A percentile compares a stretch with the other conserved stretches of the same genome.
Conservation (phyloP, 2,329 filamentous ascomycete species). For the Tympanopsis confertula region DNA sequence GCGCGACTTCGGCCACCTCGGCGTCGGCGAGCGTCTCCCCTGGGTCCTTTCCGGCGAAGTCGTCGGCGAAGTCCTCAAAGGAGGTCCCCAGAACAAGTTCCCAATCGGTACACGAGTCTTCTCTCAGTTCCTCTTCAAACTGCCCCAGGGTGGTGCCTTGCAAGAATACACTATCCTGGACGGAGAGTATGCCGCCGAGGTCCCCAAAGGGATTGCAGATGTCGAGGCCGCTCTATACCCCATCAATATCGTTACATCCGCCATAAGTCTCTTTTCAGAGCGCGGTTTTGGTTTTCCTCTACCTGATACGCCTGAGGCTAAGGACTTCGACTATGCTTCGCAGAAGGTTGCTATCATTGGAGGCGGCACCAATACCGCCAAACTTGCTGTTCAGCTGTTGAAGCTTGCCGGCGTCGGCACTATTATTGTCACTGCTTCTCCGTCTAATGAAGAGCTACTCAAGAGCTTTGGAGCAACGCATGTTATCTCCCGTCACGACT, state of each 20-base stretch:
- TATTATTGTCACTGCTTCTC: not conserved
- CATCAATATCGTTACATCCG: not conserved
- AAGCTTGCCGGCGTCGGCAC: not conserved
- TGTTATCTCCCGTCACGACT: not conserved
- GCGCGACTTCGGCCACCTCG: not conserved
- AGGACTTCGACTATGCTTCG: not conserved
- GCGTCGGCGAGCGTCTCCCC: not conserved
- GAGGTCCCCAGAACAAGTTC: not conserved
- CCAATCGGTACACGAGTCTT: not conserved
- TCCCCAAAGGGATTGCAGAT: not conserved
- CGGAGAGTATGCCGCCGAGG: not conserved
- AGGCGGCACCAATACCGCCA: not conserved
- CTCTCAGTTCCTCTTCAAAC: not conserved
- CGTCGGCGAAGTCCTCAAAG: not conserved
- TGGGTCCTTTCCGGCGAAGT: not conserved
- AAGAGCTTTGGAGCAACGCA: not conserved
- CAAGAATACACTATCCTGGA: not conserved
- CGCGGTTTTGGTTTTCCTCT: not conserved
- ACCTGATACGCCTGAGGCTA: not conserved
- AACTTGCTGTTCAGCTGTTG: not conserved
- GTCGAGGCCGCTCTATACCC: not conserved
- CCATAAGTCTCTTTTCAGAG: not conserved
- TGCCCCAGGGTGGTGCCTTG: not conserved
- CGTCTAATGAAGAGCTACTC: not conserved
- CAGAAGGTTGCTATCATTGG: not conserved